Percentiles rank a stretch among this genome's conserved stretches.
phyloP scores from a whole-genome alignment of 305 asterid species.

The Caryopteris hybrid region DNA sequence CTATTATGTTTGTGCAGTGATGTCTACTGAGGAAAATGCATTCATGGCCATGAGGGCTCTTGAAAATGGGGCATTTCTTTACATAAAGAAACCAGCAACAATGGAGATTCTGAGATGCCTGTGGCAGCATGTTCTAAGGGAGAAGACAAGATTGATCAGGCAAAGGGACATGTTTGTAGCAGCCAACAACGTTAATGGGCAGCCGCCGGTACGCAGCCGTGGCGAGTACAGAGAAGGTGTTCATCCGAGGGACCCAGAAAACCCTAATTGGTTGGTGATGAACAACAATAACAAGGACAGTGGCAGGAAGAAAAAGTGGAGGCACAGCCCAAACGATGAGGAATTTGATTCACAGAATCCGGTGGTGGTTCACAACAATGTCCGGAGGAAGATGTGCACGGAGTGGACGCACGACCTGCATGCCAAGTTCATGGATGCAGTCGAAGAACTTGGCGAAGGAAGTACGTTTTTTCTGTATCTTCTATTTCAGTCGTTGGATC shows the following conservation, averaged over 20 bases:
- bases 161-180: constrained; percentile 11
- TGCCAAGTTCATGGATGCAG: constrained; percentile 38
- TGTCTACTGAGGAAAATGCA: constrained; percentile 30
- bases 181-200: not conserved
- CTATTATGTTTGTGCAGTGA: constrained; percentile 14
- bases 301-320: not conserved
- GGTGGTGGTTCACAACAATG: not conserved
- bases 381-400: constrained; percentile 28
- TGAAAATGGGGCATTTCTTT: constrained; percentile 43
- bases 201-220: too few relatives aligned
- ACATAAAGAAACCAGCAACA: constrained; percentile 29
- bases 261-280: not conserved
- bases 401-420: constrained; percentile 54
- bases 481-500: too few relatives aligned
- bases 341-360: not conserved
- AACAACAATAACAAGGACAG: not conserved
- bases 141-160: constrained; percentile 18
- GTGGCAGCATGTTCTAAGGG: constrained; percentile 45
- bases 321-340: not conserved
- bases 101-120: constrained; percentile 32
- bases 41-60: constrained; percentile 35
- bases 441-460: constrained; percentile 42
- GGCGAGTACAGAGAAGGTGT: not conserved
- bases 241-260: not conserved
- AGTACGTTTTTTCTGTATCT: constrained; percentile 18